These are phyloP conservation scores for Quercus phellos DNA, from an alignment of 331 rosid species.

Conservation along the genomic window DNA sequence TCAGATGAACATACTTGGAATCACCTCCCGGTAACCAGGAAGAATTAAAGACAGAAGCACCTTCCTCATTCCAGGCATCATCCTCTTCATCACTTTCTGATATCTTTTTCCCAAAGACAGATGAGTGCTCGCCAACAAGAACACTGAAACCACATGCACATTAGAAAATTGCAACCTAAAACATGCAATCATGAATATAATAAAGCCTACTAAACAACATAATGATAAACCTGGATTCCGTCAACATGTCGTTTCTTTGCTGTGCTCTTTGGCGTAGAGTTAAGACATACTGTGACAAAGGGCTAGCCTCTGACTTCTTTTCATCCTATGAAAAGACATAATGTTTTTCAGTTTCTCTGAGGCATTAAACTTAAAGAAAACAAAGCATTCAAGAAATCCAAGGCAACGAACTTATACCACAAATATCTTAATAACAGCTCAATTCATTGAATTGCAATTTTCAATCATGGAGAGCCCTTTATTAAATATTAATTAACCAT, in stretches of 20 bases:
- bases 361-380: constrained; percentile 4
- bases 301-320: constrained; percentile 53
- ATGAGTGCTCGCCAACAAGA: constrained; percentile 69
- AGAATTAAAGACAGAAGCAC: constrained; percentile 65
- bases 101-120: constrained; percentile 47
- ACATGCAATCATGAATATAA: constrained; percentile 10
- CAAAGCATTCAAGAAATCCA: neutral
- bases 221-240: constrained; percentile 61
- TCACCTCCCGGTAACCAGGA: constrained; percentile 87
- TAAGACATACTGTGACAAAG: constrained; percentile 52
- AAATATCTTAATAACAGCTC: neutral
- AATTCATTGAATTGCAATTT: neutral
- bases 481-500: neutral
- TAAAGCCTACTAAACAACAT: constrained; percentile 3
- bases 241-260: constrained; percentile 48
- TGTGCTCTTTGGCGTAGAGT: constrained; percentile 60
- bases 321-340: constrained; percentile 51
- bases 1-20: constrained; percentile 43
- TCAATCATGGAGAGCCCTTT: neutral
- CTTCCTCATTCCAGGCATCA: constrained; percentile 38
- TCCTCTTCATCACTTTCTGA: constrained; percentile 61
- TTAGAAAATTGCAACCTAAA: constrained; percentile 28
- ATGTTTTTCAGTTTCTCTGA: neutral
- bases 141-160: constrained; percentile 48
- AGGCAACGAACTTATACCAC: neutral